Evolutionary conservation across 2,329 filamentous ascomycete genomes (phyloP), one percentile per base, ranked within the genome.

Genomic region (Chrysoporthe puriensis): DNA sequence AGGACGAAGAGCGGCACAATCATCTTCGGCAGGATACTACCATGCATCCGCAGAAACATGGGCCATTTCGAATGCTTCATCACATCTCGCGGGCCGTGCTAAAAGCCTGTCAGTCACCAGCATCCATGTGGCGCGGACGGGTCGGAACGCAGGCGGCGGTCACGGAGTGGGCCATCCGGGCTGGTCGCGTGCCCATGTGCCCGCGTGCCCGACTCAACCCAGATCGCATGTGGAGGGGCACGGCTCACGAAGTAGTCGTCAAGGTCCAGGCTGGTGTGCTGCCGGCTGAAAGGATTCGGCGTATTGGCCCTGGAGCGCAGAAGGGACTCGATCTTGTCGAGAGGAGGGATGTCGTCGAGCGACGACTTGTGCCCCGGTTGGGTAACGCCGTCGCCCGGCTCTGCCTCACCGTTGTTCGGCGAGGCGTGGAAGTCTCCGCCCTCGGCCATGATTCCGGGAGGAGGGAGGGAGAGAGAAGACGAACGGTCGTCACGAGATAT

Each of bases 21-120:
- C 89, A 94, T 89, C 75, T 91, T 90, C 14, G 92, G 92, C 44
- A 76, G 64, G 67, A 92, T 89, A 73, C 89, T 92, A 72, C 92
- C 92, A 75, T 93, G 91, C 79, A 94, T 84, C 71, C 91, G 90
- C 74, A 94, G 79, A 76, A 94, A 93, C 72, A 89, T 85, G 9
- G 92, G 91, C 85, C 91, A 90, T 85, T 92, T 94, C 36, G 91
- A 93, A 77, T 94, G 91, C 73, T 88, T 88, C 66, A 88, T 83
- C 69, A 91, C 86, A 77, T 93, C 89, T 71, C 90, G 85, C 66
- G 92, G 92, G 16, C 87, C 88, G 18, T 76, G 77, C 81, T 82
- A 57, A 21, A 9, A 11, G 46, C 40, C 14, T n/a, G 42, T 48
- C 26, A 43, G 18, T 36, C 4, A 16, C 18, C 4, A 59, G 42